phyloP scores from a whole-genome alignment of 2,329 filamentous ascomycete genomes.

The Colletotrichum brevisporum region DNA sequence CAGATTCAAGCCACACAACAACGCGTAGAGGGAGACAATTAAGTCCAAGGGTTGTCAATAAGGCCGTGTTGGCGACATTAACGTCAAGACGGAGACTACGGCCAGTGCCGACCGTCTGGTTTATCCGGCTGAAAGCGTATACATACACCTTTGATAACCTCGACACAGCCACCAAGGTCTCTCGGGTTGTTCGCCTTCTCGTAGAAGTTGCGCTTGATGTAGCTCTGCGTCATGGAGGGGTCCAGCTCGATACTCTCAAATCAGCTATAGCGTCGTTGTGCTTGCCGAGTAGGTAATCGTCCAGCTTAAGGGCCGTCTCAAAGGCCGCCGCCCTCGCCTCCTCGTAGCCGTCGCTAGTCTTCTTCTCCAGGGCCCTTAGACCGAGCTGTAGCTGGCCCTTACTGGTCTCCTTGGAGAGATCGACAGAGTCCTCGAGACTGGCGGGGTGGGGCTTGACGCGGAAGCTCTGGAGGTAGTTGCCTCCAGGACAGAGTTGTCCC shows the following conservation, averaged over 20 bases:
- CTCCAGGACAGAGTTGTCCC: conserved; percentile 48
- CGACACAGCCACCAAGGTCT: no score
- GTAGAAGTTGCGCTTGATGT: conserved; percentile 81
- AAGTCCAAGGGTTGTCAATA: no score
- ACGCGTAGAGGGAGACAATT: no score
- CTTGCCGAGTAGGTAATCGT: conserved; percentile 89
- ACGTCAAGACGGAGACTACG: no score
- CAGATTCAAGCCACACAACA: no score
- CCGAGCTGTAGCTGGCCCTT: conserved; percentile 90
- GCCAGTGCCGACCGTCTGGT: no score
- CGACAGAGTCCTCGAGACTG: conserved; percentile 85
- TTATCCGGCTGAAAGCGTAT: no score
- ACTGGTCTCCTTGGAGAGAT: conserved; percentile 82
- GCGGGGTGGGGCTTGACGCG: conserved; percentile 83
- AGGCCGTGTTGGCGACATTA: no score
- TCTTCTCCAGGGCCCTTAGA: conserved; percentile 83
- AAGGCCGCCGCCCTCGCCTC: conserved; percentile 89
- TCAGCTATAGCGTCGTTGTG: conserved; percentile 86
- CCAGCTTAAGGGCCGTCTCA: conserved; percentile 87
- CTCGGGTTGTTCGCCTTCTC: no score
- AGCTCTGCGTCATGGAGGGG: conserved; percentile 91
- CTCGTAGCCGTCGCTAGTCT: conserved; percentile 92
- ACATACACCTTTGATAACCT: no score
- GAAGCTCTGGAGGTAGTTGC: conserved; percentile 99
- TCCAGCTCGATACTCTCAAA: conserved; percentile 92